Evolutionary conservation across 768 basidiomycete species (phyloP), one percentile per base, ranked within the genome.

Genomic region (Sutorius australiensis): DNA sequence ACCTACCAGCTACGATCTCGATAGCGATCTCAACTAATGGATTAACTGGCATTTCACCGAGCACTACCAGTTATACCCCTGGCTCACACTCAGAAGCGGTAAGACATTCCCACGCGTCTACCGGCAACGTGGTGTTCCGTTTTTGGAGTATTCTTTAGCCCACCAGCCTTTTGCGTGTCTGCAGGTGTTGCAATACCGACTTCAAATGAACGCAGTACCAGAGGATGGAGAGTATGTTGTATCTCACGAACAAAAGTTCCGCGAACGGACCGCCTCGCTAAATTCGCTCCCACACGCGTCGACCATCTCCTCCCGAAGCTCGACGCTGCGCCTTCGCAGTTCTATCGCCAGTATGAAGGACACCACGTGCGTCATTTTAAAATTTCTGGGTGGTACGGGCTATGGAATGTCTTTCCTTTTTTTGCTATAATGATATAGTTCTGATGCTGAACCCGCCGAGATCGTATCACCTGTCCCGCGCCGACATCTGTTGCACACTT

Each of bases 401-500:
- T 4, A 14, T 14, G 13, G 8, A 30, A 9, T 14, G 7, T 19
- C 17, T 3, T 37, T 11, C 10, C 31, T 14, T 1, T 48, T 12
- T 34, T 19, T 37, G 5, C n/a, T 9, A 8, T n/a, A n/a, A 3
- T 38, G 24, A 4, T 48, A 14, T 54, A 69, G 67, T 16, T 43
- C 58, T 4, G 58, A 66, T 5, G 51, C 64, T 1, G 72, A 73
- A 43, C 63, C 58, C 14, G 64, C 73, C 3, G 74, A 81, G 56
- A 86, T 87, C 34, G 68, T 83, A 40, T 77, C 87, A 0, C 85
- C 86, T 2, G 76, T 81, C 24, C 86, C 86, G n/a, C 81, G 80
- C 11, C 75, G 83, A 51, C 83, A 87, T 61, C 73, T 83, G 50
- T 71, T 88, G 8, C 84, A 87, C 51, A 76, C 74, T 38, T 74